Evolutionary conservation across 345 rosid species (phyloP).

Genomic region (rapeseed (Brassica napus)): DNA sequence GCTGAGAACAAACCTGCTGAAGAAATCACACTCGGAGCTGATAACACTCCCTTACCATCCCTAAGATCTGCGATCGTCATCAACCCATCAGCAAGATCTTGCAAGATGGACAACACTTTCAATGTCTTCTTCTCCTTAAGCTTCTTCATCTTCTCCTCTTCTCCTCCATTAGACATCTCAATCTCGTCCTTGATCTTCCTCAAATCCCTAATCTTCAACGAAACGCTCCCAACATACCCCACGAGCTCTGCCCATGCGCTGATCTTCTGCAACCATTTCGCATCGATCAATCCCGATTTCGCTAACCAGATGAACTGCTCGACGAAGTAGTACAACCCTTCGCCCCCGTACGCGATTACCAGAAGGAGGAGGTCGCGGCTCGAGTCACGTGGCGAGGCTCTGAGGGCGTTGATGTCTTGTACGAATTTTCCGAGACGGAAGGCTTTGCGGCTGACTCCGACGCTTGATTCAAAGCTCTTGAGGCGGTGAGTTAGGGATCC

Average conservation of each 20-base stretch:
- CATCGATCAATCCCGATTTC: slow-evolving; percentile 80
- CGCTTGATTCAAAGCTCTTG: slow-evolving; percentile 86
- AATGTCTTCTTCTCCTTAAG: slow-evolving; percentile 65
- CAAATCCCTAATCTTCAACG: slow-evolving; percentile 71
- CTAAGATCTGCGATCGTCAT: slow-evolving; percentile 79
- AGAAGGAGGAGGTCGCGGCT: not conserved
- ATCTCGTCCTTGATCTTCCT: slow-evolving; percentile 53
- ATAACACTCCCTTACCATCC: slow-evolving; percentile 66
- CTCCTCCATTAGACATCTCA: slow-evolving; percentile 50
- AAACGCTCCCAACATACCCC: slow-evolving; percentile 74
- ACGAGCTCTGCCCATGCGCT: slow-evolving; percentile 90
- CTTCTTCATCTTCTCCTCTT: slow-evolving; percentile 53
- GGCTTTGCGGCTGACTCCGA: slow-evolving; percentile 93
- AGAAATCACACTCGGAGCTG: slow-evolving; percentile 57
- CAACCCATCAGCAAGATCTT: slow-evolving; percentile 83
- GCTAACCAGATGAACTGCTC: slow-evolving; percentile 57
- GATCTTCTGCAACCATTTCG: slow-evolving; percentile 50
- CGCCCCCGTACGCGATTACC: not conserved
- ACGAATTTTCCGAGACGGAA: slow-evolving; percentile 91
- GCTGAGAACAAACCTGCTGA: slow-evolving; percentile 86
- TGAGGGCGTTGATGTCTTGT: slow-evolving; percentile 75
- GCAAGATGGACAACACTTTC: slow-evolving; percentile 71
- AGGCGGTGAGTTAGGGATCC: slow-evolving; percentile 46
- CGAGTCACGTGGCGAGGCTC: slow-evolving; percentile 41
- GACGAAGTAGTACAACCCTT: not conserved